Evolutionary conservation across 2,329 filamentous ascomycete genomes (phyloP).

Genomic region (Dactylellina leptospora): DNA sequence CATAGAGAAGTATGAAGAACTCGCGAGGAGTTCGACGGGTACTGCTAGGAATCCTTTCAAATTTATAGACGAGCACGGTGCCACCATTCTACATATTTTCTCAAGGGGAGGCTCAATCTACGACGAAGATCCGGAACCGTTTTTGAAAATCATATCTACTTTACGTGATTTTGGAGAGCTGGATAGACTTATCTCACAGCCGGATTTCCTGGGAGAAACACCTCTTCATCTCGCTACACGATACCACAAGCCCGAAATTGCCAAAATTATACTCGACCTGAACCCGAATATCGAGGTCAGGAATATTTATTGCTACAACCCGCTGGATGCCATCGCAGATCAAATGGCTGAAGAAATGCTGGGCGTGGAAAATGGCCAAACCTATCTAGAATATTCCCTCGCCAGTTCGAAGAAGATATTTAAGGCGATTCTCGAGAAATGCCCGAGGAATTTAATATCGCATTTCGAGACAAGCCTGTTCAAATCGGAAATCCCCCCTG

Average conservation of each 20-base stretch:
- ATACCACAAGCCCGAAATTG: background rate
- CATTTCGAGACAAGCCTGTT: slow-evolving; percentile 8
- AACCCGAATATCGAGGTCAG: background rate
- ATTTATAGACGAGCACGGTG: background rate
- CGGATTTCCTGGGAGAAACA: slow-evolving; percentile 9
- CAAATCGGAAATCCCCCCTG: background rate
- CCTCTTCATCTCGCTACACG: slow-evolving; percentile 16
- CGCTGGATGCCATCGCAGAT: slow-evolving; percentile 3
- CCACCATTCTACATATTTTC: slow-evolving; percentile 8
- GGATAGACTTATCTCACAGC: background rate
- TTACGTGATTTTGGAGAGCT: background rate
- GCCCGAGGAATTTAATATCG: background rate
- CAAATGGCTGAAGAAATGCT: background rate
- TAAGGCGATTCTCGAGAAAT: background rate
- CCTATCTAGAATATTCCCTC: background rate
- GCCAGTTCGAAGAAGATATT: background rate
- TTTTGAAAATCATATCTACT: background rate
- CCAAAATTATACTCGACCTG: slow-evolving; percentile 2
- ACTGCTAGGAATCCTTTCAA: no score
- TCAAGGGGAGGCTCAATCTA: no score
- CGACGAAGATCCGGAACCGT: background rate
- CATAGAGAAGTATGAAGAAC: slow-evolving; percentile 3
- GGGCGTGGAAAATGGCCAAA: background rate
- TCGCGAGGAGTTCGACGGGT: background rate
- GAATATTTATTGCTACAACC: slow-evolving; percentile 1